Evolutionary conservation across 2,329 filamentous ascomycete genomes (phyloP), one percentile per base, ranked within the genome.

Genomic region (Malbranchea zuffiana): DNA sequence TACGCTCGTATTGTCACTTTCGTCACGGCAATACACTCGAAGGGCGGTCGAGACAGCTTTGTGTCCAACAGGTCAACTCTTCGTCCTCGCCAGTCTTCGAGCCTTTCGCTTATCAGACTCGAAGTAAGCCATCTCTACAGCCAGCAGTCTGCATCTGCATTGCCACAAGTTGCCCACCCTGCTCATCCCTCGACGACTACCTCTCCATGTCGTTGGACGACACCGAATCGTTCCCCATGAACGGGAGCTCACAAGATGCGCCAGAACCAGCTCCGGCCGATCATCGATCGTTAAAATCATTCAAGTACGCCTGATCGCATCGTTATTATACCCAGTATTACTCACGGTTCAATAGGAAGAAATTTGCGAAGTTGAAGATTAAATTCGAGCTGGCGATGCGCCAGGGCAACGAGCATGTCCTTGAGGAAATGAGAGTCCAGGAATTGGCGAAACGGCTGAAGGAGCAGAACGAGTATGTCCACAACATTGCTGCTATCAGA

Each of bases 381-480:
- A 70, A 90, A 42, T 90, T 90, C 61, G 76, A 77, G 50, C 71
- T 82, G 37, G 86, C 90, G 59, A 82, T 83, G 57, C 79, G 80
- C 60, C 82, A 87, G 23, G 76, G 58, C 40, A 63, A 60, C 37
- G 48, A 45, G n/a, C 49, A 67, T 41, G 86, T 88, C 62, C 75
- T 74, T 48, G 75, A 86, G 46, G 87, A 95, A 61, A 78, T 85
- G 54, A 80, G 81, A 59, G 82, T 87, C 24, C 74, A 81, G 43
- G 77, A 80, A 47, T 81, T 84, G 3, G 82, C 85, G 15, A 86
- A 83, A 58, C 74, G 86, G 35, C 72, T 98, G 43, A 81, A 85
- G 39, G 78, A 92, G 51, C 82, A 95, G 63, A 94, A 94, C 50
- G 88, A 96, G 87, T 94, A 71, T 52, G 79, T 61, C n/a, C n/a